These are phyloP conservation scores for Neofusicoccum umdonicola DNA, from an alignment of 2,329 filamentous ascomycete genomes.

Conservation along the genomic window DNA sequence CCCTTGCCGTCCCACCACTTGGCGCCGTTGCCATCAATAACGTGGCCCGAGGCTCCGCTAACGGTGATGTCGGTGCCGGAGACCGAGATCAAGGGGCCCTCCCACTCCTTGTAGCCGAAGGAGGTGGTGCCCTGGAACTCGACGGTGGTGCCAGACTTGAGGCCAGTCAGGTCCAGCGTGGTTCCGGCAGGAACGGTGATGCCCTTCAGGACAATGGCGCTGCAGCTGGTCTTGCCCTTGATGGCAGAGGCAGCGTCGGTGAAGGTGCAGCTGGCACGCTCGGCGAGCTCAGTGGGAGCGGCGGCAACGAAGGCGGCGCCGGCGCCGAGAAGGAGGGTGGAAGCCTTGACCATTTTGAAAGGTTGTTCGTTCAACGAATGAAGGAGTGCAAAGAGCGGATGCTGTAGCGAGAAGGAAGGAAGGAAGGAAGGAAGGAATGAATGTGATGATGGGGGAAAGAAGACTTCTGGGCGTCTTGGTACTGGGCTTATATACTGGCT, in stretches of 20 bases:
- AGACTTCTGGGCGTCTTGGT: not conserved
- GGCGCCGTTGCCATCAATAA: conserved; percentile 41
- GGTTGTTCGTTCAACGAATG: conserved; percentile 14
- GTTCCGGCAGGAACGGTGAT: conserved; percentile 17
- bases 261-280: conserved; percentile 18
- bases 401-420: not conserved
- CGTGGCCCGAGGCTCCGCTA: conserved; percentile 34
- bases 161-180: conserved; percentile 59
- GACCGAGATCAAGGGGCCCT: conserved; percentile 39
- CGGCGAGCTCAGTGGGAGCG: conserved; percentile 8
- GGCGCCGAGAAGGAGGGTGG: conserved; percentile 17
- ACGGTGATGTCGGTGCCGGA: conserved; percentile 43
- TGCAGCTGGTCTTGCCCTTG: conserved; percentile 17
- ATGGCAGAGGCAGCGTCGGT: conserved; percentile 20
- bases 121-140: conserved; percentile 24
- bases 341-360: conserved; percentile 16
- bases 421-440: conserved; percentile 2
- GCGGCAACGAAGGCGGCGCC: conserved; percentile 16
- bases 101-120: conserved; percentile 39
- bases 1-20: conserved; percentile 48
- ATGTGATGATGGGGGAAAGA: conserved; percentile 1
- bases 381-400: conserved; percentile 11
- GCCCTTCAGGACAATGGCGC: conserved; percentile 16
- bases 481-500: conserved; percentile 3
- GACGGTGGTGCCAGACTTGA: conserved; percentile 39